Percentiles rank a stretch among this genome's conserved stretches.
These are phyloP conservation scores for Isatis tinctoria DNA, from an alignment of 345 rosid genomes.

Conservation along the genomic window DNA sequence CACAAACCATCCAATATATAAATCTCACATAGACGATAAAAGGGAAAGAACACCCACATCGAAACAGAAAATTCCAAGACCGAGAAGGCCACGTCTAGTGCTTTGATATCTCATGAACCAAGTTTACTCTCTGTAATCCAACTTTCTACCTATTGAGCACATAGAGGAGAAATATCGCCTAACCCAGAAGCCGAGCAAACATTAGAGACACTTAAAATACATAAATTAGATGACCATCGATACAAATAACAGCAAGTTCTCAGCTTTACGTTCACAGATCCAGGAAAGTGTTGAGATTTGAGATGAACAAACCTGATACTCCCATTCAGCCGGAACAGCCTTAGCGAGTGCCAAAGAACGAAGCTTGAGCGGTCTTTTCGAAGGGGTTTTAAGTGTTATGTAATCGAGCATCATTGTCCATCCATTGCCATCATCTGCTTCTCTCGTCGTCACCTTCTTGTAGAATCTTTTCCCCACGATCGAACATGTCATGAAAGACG, in stretches of 20 bases:
- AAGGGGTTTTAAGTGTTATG: constrained; percentile 82
- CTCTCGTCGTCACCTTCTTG: constrained; percentile 71
- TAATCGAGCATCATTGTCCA: constrained; percentile 98
- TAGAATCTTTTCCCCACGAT: constrained; percentile 84
- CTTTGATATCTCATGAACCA: not conserved
- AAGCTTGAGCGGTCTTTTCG: constrained; percentile 75
- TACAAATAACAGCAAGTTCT: not conserved
- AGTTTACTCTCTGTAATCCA: not conserved
- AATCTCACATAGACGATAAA: no score
- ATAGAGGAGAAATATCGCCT: not conserved
- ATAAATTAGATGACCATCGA: not conserved
- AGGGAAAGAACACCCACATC: no score
- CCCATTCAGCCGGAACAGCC: constrained; percentile 95
- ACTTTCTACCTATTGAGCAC: not conserved
- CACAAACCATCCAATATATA: no score
- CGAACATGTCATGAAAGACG: constrained; percentile 89
- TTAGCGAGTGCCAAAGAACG: constrained; percentile 77
- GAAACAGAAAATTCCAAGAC: no score
- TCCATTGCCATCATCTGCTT: constrained; percentile 86
- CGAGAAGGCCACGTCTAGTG: not conserved
- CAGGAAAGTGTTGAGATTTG: not conserved
- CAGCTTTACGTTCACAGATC: not conserved
- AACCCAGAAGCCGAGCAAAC: not conserved
- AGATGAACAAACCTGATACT: constrained; percentile 62
- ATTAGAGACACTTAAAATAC: not conserved